These are phyloP conservation scores for Lagenidium giganteum DNA, from an alignment of 352 stramenopile species.

Conservation along the genomic window DNA sequence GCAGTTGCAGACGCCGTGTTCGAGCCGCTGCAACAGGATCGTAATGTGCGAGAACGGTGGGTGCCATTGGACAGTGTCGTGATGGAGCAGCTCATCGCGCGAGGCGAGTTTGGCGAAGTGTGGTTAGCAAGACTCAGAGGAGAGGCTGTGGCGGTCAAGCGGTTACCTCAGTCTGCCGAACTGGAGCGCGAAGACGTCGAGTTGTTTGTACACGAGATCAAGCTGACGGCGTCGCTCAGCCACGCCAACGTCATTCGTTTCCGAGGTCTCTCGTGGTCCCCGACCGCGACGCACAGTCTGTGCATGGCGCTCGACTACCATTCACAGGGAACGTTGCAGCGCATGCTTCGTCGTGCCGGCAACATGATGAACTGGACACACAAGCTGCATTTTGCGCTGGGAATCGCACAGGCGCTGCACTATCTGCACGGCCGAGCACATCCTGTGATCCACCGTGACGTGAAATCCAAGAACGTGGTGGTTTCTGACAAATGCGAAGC, in stretches of 20 bases:
- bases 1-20: too few relatives aligned
- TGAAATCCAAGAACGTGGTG: constrained; percentile 71
- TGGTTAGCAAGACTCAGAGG: constrained; percentile 64
- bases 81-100: constrained; percentile 51
- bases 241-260: constrained; percentile 66
- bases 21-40: too few relatives aligned
- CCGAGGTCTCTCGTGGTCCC: constrained; percentile 61
- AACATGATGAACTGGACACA: constrained; percentile 23
- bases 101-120: constrained; percentile 66
- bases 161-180: constrained; percentile 34
- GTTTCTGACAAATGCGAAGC: constrained; percentile 51
- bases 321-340: constrained; percentile 68
- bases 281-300: too few relatives aligned
- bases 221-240: constrained; percentile 65
- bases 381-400: constrained; percentile 49
- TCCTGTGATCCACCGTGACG: constrained; percentile 64
- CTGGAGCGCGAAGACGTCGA: constrained; percentile 42
- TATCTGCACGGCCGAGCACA: constrained; percentile 59
- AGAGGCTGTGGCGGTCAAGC: constrained; percentile 52
- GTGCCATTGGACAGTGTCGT: constrained; percentile 60
- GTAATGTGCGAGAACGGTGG: too few relatives aligned
- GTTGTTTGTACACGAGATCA: constrained; percentile 61
- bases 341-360: constrained; percentile 33
- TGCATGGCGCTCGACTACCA: constrained; percentile 57
- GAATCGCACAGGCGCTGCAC: constrained; percentile 61